phyloP scores from a whole-genome alignment of 1,139 yeast species.

The Tardiomyces depauwii region DNA sequence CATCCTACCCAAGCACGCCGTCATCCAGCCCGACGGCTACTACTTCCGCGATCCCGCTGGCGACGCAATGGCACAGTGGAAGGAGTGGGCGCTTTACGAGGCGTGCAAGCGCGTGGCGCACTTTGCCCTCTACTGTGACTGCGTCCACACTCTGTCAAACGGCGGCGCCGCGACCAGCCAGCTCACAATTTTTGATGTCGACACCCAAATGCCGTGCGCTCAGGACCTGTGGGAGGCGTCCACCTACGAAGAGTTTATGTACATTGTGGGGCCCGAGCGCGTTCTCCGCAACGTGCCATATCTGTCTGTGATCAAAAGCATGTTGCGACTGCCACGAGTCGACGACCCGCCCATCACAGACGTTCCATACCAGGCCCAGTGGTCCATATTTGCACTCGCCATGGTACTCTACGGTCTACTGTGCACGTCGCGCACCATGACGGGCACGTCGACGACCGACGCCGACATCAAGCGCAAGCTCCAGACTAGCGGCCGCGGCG shows the following conservation, averaged over 20 bases:
- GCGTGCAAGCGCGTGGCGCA: constrained; percentile 19
- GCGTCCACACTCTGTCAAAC: constrained; percentile 12
- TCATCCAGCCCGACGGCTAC: background rate
- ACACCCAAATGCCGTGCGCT: constrained; percentile 22
- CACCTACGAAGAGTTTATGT: constrained; percentile 18
- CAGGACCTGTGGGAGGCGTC: constrained; percentile 21
- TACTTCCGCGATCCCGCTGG: constrained; percentile 12
- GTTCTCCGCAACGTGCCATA: constrained; percentile 19
- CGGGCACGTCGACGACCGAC: background rate
- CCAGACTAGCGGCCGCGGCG: background rate
- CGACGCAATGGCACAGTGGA: constrained; percentile 19
- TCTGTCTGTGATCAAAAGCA: constrained; percentile 20
- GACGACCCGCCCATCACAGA: constrained; percentile 5
- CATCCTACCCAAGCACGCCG: background rate
- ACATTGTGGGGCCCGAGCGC: constrained; percentile 17
- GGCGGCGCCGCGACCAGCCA: constrained; percentile 5
- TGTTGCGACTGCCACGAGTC: constrained; percentile 23
- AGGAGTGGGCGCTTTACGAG: constrained; percentile 24
- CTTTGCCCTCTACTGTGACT: constrained; percentile 19
- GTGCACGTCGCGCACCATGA: constrained; percentile 3
- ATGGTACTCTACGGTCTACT: constrained; percentile 20
- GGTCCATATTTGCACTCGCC: constrained; percentile 19
- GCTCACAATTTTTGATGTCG: constrained; percentile 17
- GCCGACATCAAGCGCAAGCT: background rate
- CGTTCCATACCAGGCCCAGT: constrained; percentile 6